Percentiles rank a stretch among this genome's conserved stretches.
These are phyloP conservation scores for Galerina marginata DNA, from an alignment of 768 basidiomycete species.

Conservation along the genomic window DNA sequence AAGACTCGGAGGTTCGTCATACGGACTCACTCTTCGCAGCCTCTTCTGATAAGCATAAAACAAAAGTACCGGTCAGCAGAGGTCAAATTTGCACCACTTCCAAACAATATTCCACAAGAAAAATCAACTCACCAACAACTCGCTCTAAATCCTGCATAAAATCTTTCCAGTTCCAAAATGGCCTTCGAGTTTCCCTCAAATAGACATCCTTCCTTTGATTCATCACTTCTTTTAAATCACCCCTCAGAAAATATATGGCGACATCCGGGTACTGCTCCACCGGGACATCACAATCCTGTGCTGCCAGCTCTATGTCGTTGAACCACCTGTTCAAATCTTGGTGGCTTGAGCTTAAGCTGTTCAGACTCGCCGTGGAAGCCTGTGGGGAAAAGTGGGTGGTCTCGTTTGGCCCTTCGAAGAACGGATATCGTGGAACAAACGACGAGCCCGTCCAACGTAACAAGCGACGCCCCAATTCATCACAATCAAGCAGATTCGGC, in stretches of 20 bases:
- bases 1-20: too few species aligned
- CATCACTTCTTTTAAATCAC: conserved; percentile 33
- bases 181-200: conserved; percentile 19
- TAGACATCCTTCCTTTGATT: conserved; percentile 24
- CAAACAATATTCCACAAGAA: neutral
- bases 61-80: neutral
- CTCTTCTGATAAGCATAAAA: conserved; percentile 3
- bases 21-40: conserved; percentile 24
- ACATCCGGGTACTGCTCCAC: conserved; percentile 28
- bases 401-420: conserved; percentile 22
- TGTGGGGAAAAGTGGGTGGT: neutral
- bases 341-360: conserved; percentile 5
- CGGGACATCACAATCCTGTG: conserved; percentile 23
- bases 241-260: conserved; percentile 32
- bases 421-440: conserved; percentile 30
- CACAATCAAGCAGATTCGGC: conserved; percentile 6
- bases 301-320: conserved; percentile 23
- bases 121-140: conserved; percentile 26
- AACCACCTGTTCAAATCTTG: conserved; percentile 30
- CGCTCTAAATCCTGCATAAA: conserved; percentile 31
- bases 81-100: neutral
- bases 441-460: conserved; percentile 25
- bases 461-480: conserved; percentile 26
- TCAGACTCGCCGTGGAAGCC: neutral
- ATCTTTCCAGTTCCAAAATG: conserved; percentile 30